These are phyloP conservation scores for Yarrowia osloensis DNA, from an alignment of 805 yeast species.

Conservation along the genomic window DNA sequence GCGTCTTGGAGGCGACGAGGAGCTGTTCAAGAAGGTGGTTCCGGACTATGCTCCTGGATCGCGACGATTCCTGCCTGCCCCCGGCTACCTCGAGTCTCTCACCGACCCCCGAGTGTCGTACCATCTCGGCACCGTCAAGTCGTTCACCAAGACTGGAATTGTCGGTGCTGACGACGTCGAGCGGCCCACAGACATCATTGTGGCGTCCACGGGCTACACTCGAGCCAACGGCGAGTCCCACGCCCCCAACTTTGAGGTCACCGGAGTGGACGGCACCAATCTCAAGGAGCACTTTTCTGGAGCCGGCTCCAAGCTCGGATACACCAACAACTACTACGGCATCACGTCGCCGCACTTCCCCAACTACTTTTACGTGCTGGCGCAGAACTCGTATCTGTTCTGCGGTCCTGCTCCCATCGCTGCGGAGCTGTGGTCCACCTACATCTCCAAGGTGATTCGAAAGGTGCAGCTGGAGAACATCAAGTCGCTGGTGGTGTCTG, in stretches of 20 bases:
- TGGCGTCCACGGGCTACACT: constrained; percentile 33
- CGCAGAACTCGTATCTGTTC: constrained; percentile 30
- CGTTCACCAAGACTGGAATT: constrained; percentile 34
- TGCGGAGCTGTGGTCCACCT: constrained; percentile 29
- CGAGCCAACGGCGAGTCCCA: constrained; percentile 23
- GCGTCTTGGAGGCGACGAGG: constrained; percentile 30
- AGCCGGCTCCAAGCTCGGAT: constrained; percentile 26
- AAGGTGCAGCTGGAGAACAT: constrained; percentile 31
- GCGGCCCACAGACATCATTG: constrained; percentile 30
- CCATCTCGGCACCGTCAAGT: constrained; percentile 32
- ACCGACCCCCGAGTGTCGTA: constrained; percentile 36
- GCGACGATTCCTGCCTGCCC: constrained; percentile 37
- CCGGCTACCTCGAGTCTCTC: constrained; percentile 35
- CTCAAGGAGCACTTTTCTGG: constrained; percentile 31
- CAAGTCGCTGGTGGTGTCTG: constrained; percentile 23
- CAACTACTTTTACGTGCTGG: constrained; percentile 33
- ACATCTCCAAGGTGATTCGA: constrained; percentile 29
- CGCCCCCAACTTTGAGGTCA: constrained; percentile 27
- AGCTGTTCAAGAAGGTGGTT: constrained; percentile 32
- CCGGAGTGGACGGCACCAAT: constrained; percentile 31
- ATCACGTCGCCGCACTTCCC: constrained; percentile 35
- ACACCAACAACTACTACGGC: constrained; percentile 33
- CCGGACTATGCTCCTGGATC: constrained; percentile 37
- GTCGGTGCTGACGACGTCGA: constrained; percentile 33
- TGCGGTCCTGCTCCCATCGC: constrained; percentile 31